phyloP scores from a whole-genome alignment of 805 yeast species.

The Ogataea trehaloabstinens region DNA sequence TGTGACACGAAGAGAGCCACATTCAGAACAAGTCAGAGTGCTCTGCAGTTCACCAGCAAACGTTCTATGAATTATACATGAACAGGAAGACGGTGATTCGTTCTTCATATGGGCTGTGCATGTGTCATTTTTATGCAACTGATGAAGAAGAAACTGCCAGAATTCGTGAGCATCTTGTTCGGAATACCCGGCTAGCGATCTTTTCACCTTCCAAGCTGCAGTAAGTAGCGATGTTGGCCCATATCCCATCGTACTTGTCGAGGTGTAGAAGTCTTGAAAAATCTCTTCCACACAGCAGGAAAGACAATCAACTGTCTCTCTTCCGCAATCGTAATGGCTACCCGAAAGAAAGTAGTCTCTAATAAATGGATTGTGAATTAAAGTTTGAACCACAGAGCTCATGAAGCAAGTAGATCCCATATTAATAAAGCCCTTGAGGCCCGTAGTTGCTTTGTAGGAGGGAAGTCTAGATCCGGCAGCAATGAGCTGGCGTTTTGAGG shows the following conservation, averaged over 20 bases:
- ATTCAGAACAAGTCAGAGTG: conserved; percentile 69
- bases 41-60: conserved; percentile 84
- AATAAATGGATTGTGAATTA: conserved; percentile 87
- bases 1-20: conserved; percentile 63
- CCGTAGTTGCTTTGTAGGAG: conserved; percentile 58
- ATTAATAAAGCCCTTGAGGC: conserved; percentile 83
- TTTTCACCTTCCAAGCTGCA: conserved; percentile 86
- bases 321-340: conserved; percentile 58
- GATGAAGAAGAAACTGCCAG: conserved; percentile 87
- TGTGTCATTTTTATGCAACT: conserved; percentile 59
- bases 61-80: conserved; percentile 77
- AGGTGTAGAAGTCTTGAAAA: conserved; percentile 70
- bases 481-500: conserved; percentile 27
- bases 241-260: conserved; percentile 58
- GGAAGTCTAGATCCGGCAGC: conserved; percentile 40
- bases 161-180: conserved; percentile 99
- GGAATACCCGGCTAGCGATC: conserved; percentile 87
- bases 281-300: conserved; percentile 84
- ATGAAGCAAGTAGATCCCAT: conserved; percentile 98
- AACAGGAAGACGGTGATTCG: conserved; percentile 39
- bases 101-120: conserved; percentile 11
- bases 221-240: conserved; percentile 79
- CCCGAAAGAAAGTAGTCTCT: conserved; percentile 76
- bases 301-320: conserved; percentile 51
- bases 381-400: conserved; percentile 86